Base-by-base conservation (phyloP, 352 stramenopile genomes). In the Globisporangium mamillatum region DNA sequence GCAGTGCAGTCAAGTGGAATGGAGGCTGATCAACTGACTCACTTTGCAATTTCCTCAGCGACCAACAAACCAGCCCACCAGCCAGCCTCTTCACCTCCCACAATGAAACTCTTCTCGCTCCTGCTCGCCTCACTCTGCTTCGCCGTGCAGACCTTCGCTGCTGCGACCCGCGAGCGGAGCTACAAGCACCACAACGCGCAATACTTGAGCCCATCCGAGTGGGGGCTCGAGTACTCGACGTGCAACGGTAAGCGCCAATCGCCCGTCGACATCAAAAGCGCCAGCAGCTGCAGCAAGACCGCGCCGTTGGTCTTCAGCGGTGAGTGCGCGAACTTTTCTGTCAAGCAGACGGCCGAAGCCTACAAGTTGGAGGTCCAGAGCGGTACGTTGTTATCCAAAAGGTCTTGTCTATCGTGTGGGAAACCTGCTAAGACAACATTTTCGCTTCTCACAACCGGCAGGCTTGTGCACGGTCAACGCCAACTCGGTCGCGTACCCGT, bases 401-500 rank as follows among this genome's bases (percentile, higher is more conserved):
- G 22, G 22, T 24, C 22, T 24, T 24, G 22, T 24, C 22, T 24
- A 24, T 24, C 22, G 22, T 24, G 22, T 24, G 22, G 22, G 22
- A 24, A 24, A 24, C 22, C 22, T 24, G 22, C 22, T 24, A 24
- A 24, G 22, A 24, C 22, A 24, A 24, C 22, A 24, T 24, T 0
- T 16, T 16, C 10, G 9, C 36, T 44, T 12, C 16, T 44, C 36
- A 44, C 9, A 4, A 44, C 7, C 16, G 36, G 4, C 9, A 44
- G 36, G 36, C 1, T 44, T 10, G 1, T 62, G 56, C 56, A 18
- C 56, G 4, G 56, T 62, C 24, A 62, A 7, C 56, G 56, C 29
- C 20, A 62, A 62, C 36, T 12, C 32, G 22, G 29, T 48, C 12
- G 56, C 54, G 24, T 80, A 70, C 60, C 54, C 58, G n/a, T 68